These are phyloP conservation scores for Irpex sp. DNA, from an alignment of 1,284 basidiomycete species.

Conservation along the genomic window DNA sequence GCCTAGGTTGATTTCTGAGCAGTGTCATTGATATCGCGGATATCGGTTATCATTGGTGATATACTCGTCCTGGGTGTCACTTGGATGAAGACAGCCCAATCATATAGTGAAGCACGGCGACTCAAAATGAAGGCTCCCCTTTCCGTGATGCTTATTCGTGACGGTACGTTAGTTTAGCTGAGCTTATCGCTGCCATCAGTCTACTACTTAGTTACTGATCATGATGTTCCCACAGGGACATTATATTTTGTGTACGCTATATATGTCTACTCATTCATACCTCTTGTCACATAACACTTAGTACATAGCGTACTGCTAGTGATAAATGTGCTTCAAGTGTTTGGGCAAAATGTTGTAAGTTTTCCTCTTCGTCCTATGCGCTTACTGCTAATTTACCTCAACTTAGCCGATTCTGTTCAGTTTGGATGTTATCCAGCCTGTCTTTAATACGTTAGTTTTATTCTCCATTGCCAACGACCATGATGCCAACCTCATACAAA, in stretches of 20 bases:
- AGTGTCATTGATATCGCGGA: neutral
- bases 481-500: neutral
- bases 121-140: neutral
- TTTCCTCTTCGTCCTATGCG: neutral
- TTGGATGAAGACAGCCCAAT: neutral
- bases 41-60: neutral
- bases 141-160: neutral
- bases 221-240: neutral
- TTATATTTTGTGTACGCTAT: neutral
- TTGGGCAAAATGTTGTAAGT: too few species aligned
- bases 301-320: too few species aligned
- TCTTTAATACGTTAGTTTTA: neutral
- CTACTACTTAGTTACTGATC: too few species aligned
- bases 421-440: neutral
- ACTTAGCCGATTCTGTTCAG: neutral
- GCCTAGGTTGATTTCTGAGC: too few species aligned
- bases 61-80: neutral
- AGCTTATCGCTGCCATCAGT: too few species aligned
- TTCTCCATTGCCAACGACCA: neutral
- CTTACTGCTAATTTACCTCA: neutral
- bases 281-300: too few species aligned
- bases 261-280: neutral
- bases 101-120: neutral
- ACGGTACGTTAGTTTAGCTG: neutral
- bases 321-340: too few species aligned